Percentiles rank a stretch among this genome's conserved stretches.
Evolutionary conservation across 2,329 filamentous ascomycete species (phyloP).

Genomic region (Phyllosticta citriasiana): DNA sequence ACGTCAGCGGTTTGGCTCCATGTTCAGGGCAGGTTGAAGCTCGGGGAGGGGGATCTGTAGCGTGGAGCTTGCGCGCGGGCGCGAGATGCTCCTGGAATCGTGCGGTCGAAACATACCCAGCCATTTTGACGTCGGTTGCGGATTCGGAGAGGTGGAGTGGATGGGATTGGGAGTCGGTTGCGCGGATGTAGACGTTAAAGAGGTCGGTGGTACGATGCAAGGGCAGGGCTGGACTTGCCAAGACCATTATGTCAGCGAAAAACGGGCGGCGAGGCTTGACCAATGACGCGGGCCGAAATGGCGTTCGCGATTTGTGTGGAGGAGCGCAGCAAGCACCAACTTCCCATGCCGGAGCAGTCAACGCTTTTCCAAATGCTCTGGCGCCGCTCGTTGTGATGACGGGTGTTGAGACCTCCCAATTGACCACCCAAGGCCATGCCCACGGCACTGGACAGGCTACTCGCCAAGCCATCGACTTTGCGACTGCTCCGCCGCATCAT

Average conservation of each 20-base stretch:
- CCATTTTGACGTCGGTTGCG: slow-evolving; percentile 8
- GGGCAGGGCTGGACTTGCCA: not conserved
- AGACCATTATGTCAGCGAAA: not conserved
- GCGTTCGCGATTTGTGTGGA: not conserved
- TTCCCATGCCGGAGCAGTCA: not conserved
- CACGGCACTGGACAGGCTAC: slow-evolving; percentile 34
- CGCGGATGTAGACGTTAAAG: not conserved
- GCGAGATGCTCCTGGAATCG: not conserved
- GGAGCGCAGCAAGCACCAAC: not conserved
- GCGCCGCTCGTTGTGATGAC: not conserved
- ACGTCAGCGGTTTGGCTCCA: slow-evolving; percentile 1
- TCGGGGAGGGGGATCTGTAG: not conserved
- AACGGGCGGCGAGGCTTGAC: not conserved
- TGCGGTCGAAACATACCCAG: slow-evolving; percentile 1
- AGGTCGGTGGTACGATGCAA: not conserved
- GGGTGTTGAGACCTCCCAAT: not conserved
- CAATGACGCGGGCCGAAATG: slow-evolving; percentile 5
- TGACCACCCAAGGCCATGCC: slow-evolving; percentile 26
- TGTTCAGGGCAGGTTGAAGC: slow-evolving; percentile 5
- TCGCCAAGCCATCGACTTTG: slow-evolving; percentile 35
- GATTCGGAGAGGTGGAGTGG: slow-evolving; percentile 2
- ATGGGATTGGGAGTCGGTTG: slow-evolving; percentile 7
- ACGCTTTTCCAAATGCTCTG: not conserved
- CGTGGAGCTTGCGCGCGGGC: not conserved
- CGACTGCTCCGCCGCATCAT: slow-evolving; percentile 27